A percentile compares a stretch with the other conserved stretches of the same genome.
Conservation (phyloP, 768 basidiomycete species). For the Sutorius australiensis region DNA sequence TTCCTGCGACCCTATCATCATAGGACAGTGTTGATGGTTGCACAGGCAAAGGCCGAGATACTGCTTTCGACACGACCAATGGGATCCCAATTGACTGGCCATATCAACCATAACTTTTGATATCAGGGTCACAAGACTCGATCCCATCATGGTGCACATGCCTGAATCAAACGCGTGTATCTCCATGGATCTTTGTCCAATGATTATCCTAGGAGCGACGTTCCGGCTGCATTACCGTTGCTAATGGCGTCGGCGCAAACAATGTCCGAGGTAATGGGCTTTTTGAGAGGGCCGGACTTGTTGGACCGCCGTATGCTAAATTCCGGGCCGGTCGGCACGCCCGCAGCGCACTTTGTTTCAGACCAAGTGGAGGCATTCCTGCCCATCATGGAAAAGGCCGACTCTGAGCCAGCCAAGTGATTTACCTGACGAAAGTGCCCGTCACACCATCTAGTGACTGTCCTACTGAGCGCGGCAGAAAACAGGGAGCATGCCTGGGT, state of each 20-base stretch:
- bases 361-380: background rate
- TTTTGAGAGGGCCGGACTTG: background rate
- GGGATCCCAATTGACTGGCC: background rate
- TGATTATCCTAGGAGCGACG: background rate
- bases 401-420: background rate
- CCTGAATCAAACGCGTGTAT: background rate
- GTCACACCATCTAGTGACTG: background rate
- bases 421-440: background rate
- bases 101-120: too few species aligned
- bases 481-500: too few species aligned
- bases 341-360: background rate
- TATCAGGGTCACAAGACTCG: background rate
- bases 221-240: background rate
- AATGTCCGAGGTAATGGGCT: background rate
- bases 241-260: background rate
- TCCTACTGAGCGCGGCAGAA: background rate
- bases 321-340: too few species aligned
- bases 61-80: background rate
- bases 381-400: background rate
- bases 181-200: background rate
- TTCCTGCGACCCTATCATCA: background rate
- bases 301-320: too few species aligned
- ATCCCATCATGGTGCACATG: background rate
- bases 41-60: background rate
- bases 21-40: background rate